Percentiles rank a stretch among this genome's conserved stretches.
phyloP scores from a whole-genome alignment of 768 basidiomycete species.

The Tylopilus cervinicoccineus region DNA sequence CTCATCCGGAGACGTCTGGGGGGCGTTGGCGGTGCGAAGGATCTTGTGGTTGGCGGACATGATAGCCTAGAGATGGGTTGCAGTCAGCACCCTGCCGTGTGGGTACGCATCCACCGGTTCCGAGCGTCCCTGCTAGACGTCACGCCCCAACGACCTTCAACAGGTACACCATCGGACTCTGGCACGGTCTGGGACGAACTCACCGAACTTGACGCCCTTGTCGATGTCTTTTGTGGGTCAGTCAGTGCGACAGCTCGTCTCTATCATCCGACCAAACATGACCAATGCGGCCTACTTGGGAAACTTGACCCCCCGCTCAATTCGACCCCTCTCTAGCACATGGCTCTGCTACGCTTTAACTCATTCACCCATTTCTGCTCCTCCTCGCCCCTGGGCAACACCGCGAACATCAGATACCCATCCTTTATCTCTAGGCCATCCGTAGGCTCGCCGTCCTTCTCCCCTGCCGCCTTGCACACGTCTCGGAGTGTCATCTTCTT shows the following conservation, averaged over 20 bases:
- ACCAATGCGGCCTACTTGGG: conserved; percentile 23
- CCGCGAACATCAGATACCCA: conserved; percentile 75
- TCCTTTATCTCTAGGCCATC: conserved; percentile 88
- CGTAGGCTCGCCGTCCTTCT: conserved; percentile 49
- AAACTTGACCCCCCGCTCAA: conserved; percentile 2
- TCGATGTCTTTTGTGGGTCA: conserved; percentile 34
- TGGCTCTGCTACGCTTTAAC: conserved; percentile 62
- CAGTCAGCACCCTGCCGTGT: conserved; percentile 43
- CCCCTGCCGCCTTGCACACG: conserved; percentile 61
- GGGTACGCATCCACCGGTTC: conserved; percentile 54
- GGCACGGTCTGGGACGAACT: conserved; percentile 42
- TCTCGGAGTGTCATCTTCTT: conserved; percentile 84
- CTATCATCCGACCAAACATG: conserved; percentile 27
- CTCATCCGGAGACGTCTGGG: conserved; percentile 83
- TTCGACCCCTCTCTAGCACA: conserved; percentile 7
- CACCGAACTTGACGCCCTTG: conserved; percentile 67
- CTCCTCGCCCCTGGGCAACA: conserved; percentile 69
- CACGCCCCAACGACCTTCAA: conserved; percentile 14
- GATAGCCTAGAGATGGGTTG: conserved; percentile 21
- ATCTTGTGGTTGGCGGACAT: conserved; percentile 90
- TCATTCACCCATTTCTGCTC: conserved; percentile 87
- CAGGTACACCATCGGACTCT: conserved; percentile 11
- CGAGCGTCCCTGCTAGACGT: conserved; percentile 22
- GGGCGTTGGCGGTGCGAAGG: conserved; percentile 93
- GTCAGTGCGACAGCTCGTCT: conserved; percentile 4